phyloP scores from a whole-genome alignment of 192 early-diverging fungal species.

The Backusella morwellensis region DNA sequence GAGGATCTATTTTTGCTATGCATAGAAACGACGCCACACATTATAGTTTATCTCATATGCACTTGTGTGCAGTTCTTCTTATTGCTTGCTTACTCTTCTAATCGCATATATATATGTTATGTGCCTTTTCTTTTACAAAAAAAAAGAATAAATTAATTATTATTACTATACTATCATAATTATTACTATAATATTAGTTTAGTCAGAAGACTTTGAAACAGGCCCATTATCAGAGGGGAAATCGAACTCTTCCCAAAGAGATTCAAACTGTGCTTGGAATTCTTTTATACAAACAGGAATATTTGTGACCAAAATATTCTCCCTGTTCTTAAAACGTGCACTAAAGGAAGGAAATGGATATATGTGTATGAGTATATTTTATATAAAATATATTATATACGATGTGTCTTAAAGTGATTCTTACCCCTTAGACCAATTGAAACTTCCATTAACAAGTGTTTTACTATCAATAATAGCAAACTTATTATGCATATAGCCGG shows the following conservation, averaged over 20 bases:
- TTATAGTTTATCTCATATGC: slow-evolving; percentile 6
- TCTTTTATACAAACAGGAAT: slow-evolving; percentile 52
- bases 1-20: slow-evolving; percentile 16
- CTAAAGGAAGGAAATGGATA: slow-evolving; percentile 20
- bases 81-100: background rate
- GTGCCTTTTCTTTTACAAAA: background rate
- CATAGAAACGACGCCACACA: slow-evolving; percentile 2
- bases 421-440: slow-evolving; percentile 59
- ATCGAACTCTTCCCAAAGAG: slow-evolving; percentile 58
- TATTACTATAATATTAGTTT: background rate
- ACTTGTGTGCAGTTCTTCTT: background rate
- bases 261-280: slow-evolving; percentile 62
- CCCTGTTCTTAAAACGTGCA: slow-evolving; percentile 67
- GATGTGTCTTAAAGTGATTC: background rate
- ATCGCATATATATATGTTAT: background rate
- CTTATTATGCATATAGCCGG: slow-evolving; percentile 69
- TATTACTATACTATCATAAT: background rate
- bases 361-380: background rate
- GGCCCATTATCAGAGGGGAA: background rate
- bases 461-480: slow-evolving; percentile 62
- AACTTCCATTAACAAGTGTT: slow-evolving; percentile 63
- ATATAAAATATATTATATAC: background rate
- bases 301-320: slow-evolving; percentile 67
- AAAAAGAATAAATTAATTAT: background rate
- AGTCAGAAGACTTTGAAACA: slow-evolving; percentile 4